phyloP scores from a whole-genome alignment of 2,329 filamentous ascomycete species.

The Trichoderma oligosporum region DNA sequence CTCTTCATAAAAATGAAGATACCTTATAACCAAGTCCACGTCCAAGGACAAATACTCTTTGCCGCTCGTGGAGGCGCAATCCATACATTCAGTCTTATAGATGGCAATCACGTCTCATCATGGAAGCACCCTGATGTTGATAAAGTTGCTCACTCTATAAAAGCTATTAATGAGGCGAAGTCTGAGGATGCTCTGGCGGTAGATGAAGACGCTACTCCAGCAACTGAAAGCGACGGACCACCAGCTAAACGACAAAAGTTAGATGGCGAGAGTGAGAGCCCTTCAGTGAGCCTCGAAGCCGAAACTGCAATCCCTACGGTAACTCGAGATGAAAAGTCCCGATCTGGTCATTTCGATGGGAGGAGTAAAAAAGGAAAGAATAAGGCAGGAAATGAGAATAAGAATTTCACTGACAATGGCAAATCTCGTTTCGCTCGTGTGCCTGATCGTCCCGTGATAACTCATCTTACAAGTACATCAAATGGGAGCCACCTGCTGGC shows the following conservation, averaged over 20 bases:
- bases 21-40: constrained; percentile 64
- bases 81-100: constrained; percentile 59
- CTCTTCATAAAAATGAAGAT: constrained; percentile 39
- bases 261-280: constrained; percentile 25
- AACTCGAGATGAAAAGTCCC: constrained; percentile 18
- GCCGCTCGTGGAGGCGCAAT: constrained; percentile 71
- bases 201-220: constrained; percentile 22
- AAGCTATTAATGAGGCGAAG: constrained; percentile 23
- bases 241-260: constrained; percentile 37
- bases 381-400: constrained; percentile 21
- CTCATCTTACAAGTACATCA: constrained; percentile 60
- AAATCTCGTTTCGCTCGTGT: constrained; percentile 30
- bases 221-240: constrained; percentile 29
- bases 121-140: constrained; percentile 54
- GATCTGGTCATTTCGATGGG: constrained; percentile 23
- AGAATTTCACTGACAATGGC: constrained; percentile 3
- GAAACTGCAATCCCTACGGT: background rate
- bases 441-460: constrained; percentile 62
- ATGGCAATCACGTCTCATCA: constrained; percentile 55
- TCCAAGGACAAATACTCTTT: constrained; percentile 57
- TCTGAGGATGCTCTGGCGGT: constrained; percentile 10
- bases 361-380: constrained; percentile 31
- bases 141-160: constrained; percentile 31
- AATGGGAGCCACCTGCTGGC: constrained; percentile 68
- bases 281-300: background rate